A percentile compares a stretch with the other conserved stretches of the same genome.
Conservation (phyloP, 139 green algal species). For the Spirogloea muscicola region DNA sequence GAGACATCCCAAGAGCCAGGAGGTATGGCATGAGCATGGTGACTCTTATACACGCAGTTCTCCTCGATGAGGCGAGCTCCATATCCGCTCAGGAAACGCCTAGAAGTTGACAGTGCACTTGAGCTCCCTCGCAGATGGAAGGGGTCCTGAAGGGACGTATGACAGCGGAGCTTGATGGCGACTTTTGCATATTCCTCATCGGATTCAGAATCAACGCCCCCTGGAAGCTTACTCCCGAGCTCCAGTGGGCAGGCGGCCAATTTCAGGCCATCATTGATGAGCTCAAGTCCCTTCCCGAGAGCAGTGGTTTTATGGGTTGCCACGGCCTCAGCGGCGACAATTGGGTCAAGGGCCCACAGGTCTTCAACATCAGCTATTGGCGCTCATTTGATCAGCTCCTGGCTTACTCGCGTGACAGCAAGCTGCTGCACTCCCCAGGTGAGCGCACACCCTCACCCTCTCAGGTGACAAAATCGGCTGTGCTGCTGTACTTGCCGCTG, state of each 20-base stretch:
- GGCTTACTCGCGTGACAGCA: background rate
- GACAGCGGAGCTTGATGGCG: constrained; percentile 17
- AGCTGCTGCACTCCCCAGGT: constrained; percentile 7
- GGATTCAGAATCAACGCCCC: constrained; percentile 7
- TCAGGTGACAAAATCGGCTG: no score
- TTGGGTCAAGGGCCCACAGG: background rate
- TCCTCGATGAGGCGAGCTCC: no score
- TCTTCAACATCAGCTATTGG: constrained; percentile 12
- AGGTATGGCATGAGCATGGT: no score
- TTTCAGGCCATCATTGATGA: constrained; percentile 15
- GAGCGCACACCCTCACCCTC: background rate
- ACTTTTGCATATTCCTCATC: constrained; percentile 26
- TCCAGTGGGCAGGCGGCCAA: background rate
- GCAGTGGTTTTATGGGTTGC: constrained; percentile 2
- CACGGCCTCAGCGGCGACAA: background rate
- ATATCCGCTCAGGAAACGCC: no score
- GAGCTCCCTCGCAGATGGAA: no score
- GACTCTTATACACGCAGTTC: no score
- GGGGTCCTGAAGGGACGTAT: background rate
- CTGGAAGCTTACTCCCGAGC: constrained; percentile 15
- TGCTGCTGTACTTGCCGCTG: no score
- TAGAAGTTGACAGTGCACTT: no score
- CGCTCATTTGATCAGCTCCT: constrained; percentile 22
- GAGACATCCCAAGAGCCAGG: no score
- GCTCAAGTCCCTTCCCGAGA: constrained; percentile 4